Conservation (phyloP, 441 rosid genomes). For the Geranium incanum region DNA sequence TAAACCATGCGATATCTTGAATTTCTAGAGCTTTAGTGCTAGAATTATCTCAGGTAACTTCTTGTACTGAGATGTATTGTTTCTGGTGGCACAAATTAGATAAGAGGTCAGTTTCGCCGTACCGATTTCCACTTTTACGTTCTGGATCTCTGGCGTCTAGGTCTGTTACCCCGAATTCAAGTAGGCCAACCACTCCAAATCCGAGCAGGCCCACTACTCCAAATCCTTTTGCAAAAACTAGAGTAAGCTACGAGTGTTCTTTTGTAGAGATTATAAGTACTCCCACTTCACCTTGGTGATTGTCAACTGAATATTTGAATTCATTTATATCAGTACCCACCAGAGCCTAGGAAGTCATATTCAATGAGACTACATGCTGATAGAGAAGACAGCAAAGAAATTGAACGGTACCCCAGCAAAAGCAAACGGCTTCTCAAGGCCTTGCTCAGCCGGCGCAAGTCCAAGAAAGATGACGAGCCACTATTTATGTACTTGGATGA, state of each 20-base stretch:
- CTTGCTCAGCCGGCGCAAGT: constrained; percentile 81
- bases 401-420: constrained; percentile 67
- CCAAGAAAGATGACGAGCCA: constrained; percentile 73
- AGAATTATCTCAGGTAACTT: neutral
- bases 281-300: neutral
- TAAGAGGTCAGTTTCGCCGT: constrained; percentile 57
- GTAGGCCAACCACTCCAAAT: constrained; percentile 24
- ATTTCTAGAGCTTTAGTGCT: neutral
- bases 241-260: constrained; percentile 34
- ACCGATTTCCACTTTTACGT: constrained; percentile 65
- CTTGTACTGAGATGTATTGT: neutral
- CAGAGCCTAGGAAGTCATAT: constrained; percentile 70
- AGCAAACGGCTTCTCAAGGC: constrained; percentile 84
- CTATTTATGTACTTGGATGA: constrained; percentile 83
- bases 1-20: neutral
- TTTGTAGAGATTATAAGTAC: neutral
- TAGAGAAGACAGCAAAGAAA: constrained; percentile 42
- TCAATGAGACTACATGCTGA: constrained; percentile 52
- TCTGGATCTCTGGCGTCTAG: constrained; percentile 47
- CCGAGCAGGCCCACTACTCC: constrained; percentile 23
- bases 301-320: constrained; percentile 5
- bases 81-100: constrained; percentile 34
- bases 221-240: constrained; percentile 36
- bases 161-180: constrained; percentile 28
- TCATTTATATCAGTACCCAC: constrained; percentile 45